Evolutionary conservation across 1,284 basidiomycete genomes (phyloP).

Genomic region (Phellinidium pouzarii): DNA sequence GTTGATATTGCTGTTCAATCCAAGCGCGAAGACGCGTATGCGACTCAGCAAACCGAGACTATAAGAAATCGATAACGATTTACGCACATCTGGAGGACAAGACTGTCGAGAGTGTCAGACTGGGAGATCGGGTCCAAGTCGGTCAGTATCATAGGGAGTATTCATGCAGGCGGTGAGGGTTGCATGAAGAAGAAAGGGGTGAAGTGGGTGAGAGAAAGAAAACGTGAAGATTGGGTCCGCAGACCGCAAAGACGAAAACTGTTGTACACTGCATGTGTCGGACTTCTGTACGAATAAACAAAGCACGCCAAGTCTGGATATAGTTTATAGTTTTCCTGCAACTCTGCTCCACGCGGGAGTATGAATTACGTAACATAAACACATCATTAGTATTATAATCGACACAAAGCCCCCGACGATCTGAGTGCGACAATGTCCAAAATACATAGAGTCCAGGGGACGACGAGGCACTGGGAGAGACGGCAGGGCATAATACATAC

Average conservation of each 20-base stretch:
- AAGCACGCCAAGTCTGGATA: too few species aligned
- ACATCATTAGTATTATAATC: too few species aligned
- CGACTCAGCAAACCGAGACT: neutral
- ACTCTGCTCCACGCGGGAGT: too few species aligned
- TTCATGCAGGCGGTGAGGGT: neutral
- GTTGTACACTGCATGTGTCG: too few species aligned
- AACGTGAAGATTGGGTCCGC: neutral
- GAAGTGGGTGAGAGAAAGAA: neutral
- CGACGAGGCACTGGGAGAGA: neutral
- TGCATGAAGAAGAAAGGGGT: too few species aligned
- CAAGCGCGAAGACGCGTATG: neutral
- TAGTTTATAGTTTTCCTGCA: too few species aligned
- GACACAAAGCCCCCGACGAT: too few species aligned
- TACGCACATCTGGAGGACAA: slow-evolving; percentile 11
- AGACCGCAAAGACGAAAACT: too few species aligned
- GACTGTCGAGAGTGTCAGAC: neutral
- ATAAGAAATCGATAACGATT: neutral
- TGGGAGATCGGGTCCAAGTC: neutral
- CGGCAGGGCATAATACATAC: neutral
- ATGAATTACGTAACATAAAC: too few species aligned
- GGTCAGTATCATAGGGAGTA: neutral
- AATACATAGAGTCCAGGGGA: neutral
- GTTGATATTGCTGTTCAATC: slow-evolving; percentile 6
- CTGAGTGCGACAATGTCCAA: neutral
- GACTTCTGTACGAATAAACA: too few species aligned